Evolutionary conservation across 2,329 filamentous ascomycete species (phyloP).

Genomic region (Zalaria obscura): DNA sequence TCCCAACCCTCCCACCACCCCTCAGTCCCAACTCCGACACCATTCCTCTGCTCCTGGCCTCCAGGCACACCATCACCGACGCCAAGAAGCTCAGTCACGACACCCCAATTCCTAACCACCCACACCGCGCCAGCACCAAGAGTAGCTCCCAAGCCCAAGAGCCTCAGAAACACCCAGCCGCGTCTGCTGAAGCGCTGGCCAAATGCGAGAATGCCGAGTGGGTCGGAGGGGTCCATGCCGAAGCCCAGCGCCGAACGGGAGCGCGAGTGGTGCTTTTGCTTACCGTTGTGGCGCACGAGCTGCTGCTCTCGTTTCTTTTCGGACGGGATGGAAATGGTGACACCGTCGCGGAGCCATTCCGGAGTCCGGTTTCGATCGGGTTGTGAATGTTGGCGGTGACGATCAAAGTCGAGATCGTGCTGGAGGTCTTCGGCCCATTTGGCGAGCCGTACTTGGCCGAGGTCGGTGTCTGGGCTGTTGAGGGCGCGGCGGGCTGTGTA

Average conservation of each 20-base stretch:
- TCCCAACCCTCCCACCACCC: not conserved
- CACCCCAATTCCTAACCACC: constrained; percentile 5
- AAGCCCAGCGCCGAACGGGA: constrained; percentile 27
- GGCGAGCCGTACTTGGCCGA: constrained; percentile 50
- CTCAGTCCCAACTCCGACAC: not conserved
- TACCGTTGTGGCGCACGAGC: no score
- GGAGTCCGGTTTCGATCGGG: no score
- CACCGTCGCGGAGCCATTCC: no score
- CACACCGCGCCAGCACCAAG: constrained; percentile 5
- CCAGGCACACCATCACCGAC: not conserved
- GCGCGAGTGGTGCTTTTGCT: no score
- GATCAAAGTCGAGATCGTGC: constrained; percentile 58
- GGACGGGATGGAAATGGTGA: no score
- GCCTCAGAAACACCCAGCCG: constrained; percentile 2
- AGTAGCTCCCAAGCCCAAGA: constrained; percentile 4
- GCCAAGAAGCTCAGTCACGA: not conserved
- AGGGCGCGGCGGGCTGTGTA: not conserved
- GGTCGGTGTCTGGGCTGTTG: not conserved
- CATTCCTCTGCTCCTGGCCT: not conserved
- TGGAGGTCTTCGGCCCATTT: constrained; percentile 77
- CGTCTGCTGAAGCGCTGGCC: constrained; percentile 20
- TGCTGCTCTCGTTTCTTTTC: no score
- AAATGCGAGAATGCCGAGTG: constrained; percentile 61
- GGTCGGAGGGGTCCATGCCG: constrained; percentile 49
- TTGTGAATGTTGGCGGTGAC: constrained; percentile 12